Conservation (phyloP, 306 rosid genomes). For the Sophora flavescens region DNA sequence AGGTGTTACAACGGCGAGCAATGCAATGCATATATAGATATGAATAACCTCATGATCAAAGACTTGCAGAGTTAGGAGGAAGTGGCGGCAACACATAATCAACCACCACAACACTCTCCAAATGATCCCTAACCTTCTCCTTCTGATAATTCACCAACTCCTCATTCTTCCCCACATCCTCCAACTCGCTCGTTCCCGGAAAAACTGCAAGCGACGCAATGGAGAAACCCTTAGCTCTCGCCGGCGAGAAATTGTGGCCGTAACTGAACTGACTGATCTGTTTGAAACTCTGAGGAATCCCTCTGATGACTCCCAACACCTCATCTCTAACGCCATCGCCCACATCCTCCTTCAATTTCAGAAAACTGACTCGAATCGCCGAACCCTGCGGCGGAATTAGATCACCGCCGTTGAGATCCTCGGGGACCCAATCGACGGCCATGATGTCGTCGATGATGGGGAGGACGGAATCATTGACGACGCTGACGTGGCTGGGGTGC, state of each 20-base stretch:
- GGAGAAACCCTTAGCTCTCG: constrained; percentile 85
- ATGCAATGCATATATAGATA: not conserved
- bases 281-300: constrained; percentile 57
- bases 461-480: constrained; percentile 70
- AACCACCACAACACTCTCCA: constrained; percentile 69
- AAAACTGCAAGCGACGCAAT: constrained; percentile 79
- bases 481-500: constrained; percentile 71
- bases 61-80: constrained; percentile 64
- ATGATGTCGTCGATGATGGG: constrained; percentile 83
- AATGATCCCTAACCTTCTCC: constrained; percentile 72
- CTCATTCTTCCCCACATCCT: constrained; percentile 59
- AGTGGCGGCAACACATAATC: constrained; percentile 69
- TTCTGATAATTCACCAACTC: constrained; percentile 63
- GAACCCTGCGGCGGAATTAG: constrained; percentile 61
- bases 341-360: constrained; percentile 75
- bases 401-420: constrained; percentile 37
- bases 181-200: constrained; percentile 56
- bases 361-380: constrained; percentile 61
- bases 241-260: constrained; percentile 91
- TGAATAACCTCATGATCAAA: constrained; percentile 50
- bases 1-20: not conserved
- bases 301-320: constrained; percentile 67
- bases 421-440: constrained; percentile 90
- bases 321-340: constrained; percentile 50
- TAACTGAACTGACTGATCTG: constrained; percentile 59